phyloP scores from a whole-genome alignment of 306 rosid genomes.

The Inga laurina region DNA sequence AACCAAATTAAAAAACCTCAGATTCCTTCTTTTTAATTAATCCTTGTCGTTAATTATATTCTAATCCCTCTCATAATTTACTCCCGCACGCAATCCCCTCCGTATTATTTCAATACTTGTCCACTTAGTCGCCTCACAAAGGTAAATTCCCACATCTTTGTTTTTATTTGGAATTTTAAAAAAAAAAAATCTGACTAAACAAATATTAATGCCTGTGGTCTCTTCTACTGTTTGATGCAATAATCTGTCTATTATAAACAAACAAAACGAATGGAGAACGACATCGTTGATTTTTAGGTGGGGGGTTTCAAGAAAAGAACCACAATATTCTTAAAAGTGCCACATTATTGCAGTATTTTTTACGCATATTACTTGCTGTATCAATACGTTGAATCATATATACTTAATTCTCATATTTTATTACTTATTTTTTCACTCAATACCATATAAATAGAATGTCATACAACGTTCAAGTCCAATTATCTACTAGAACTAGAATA shows the following conservation, averaged over 20 bases:
- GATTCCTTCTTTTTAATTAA: background rate
- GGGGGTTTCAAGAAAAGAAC: background rate
- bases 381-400: too few relatives aligned
- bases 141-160: background rate
- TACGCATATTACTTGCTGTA: background rate
- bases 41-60: background rate
- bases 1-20: background rate
- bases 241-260: background rate
- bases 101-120: background rate
- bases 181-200: background rate
- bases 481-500: background rate
- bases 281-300: background rate
- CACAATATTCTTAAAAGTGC: background rate
- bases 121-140: background rate
- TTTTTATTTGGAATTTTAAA: background rate
- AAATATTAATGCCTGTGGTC: background rate
- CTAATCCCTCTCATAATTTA: background rate
- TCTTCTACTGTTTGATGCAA: background rate
- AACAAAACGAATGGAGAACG: background rate
- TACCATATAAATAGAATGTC: background rate
- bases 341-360: background rate
- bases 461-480: background rate
- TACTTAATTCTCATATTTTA: background rate
- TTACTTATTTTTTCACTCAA: background rate
- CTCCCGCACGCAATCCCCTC: background rate